These are phyloP conservation scores for Amaranthus palmeri DNA, from an alignment of 148 eudicot genomes.

Conservation along the genomic window DNA sequence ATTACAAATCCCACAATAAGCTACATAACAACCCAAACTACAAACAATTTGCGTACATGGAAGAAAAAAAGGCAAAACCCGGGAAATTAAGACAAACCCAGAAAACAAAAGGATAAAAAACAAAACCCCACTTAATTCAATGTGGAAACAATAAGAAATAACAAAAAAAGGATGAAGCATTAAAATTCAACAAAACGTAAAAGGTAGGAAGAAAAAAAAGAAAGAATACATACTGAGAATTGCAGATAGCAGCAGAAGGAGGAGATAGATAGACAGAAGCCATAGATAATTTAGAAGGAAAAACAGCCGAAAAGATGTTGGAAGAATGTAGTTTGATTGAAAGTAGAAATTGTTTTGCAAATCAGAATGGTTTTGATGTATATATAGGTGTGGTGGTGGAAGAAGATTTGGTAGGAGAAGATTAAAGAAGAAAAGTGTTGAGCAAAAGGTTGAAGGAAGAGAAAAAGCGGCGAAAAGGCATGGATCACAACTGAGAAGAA, in stretches of 20 bases:
- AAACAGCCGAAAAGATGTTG: not conserved
- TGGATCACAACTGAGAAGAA: not conserved
- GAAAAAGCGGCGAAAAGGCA: slow-evolving; percentile 11
- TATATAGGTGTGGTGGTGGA: not conserved
- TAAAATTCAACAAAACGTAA: not conserved
- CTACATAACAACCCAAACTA: not conserved
- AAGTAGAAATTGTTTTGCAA: not conserved
- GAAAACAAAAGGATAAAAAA: not conserved
- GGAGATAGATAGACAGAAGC: slow-evolving; percentile 52
- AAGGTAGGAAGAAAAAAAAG: not conserved
- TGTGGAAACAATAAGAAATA: not conserved
- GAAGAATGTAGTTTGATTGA: not conserved
- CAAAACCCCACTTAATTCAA: slow-evolving; percentile 5
- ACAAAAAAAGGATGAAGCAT: not conserved
- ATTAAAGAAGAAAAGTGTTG: not conserved
- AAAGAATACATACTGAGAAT: slow-evolving; percentile 38
- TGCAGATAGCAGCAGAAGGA: slow-evolving; percentile 41
- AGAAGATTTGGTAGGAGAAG: not conserved
- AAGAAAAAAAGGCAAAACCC: not conserved
- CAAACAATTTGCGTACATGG: not conserved
- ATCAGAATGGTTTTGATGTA: not conserved
- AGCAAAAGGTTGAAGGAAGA: not conserved
- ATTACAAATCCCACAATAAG: not conserved
- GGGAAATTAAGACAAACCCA: slow-evolving; percentile 14
- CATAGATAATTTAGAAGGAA: slow-evolving; percentile 28